Conservation (phyloP, 2,329 filamentous ascomycete genomes). For the Aureobasidium sp. region DNA sequence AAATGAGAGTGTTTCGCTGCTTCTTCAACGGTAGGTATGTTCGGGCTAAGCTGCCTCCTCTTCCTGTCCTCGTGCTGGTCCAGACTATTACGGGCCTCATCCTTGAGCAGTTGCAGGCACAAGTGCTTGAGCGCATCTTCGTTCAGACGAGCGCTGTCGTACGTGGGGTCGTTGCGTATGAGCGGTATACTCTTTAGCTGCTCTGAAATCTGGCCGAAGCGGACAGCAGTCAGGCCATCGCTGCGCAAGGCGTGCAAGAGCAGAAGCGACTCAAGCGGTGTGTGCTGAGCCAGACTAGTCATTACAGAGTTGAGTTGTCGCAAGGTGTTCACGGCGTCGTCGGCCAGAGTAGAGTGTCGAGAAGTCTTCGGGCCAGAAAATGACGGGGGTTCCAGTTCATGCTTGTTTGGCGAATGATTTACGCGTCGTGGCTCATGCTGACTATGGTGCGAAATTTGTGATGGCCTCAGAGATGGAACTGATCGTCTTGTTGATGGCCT, state of each 20-base stretch:
- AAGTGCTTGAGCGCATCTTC: slow-evolving; percentile 71
- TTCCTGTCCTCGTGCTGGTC: slow-evolving; percentile 38
- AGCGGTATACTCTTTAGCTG: slow-evolving; percentile 65
- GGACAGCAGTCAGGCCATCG: slow-evolving; percentile 54
- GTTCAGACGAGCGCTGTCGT: slow-evolving; percentile 64
- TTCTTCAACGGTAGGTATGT: slow-evolving; percentile 57
- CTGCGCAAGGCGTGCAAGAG: slow-evolving; percentile 71
- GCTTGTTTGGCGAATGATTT: not conserved
- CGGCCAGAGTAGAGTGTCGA: not conserved
- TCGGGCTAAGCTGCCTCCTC: slow-evolving; percentile 62
- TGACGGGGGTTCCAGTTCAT: not conserved
- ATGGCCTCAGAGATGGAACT: not conserved
- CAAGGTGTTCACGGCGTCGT: not conserved
- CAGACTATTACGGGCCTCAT: slow-evolving; percentile 51
- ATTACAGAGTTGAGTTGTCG: slow-evolving; percentile 33
- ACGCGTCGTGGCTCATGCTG: not conserved
- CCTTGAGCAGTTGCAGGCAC: slow-evolving; percentile 66
- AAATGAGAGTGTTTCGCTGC: slow-evolving; percentile 57
- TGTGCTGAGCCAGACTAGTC: slow-evolving; percentile 53
- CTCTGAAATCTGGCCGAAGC: slow-evolving; percentile 65
- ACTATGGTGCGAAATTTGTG: not conserved
- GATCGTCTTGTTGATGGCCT: not conserved
- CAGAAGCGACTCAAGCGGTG: slow-evolving; percentile 75
- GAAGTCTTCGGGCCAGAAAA: not conserved
- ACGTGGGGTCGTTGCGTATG: slow-evolving; percentile 60